Base-by-base conservation (phyloP, 345 rosid genomes). In the Hibiscus tridactylites region DNA sequence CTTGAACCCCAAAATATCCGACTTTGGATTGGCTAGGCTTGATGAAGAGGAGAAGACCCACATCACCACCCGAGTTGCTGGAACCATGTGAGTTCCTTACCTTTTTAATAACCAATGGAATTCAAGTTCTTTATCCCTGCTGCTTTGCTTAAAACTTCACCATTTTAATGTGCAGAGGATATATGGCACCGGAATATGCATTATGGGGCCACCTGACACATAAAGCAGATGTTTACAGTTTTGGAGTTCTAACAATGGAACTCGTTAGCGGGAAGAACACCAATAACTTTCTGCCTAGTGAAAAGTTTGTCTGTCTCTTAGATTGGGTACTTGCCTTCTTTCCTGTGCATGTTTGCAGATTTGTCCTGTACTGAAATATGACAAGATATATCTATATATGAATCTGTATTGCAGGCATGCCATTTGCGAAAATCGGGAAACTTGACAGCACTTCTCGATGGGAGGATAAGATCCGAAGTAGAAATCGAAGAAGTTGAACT, bases 111-210 rank as follows among this genome's bases (percentile, higher is more conserved):
- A 47, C 26, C 9, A 11, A 39, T 12, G 21, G 33, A 53, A 28
- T 17, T 52, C 50, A 6, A 42, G 3, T 5, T 26, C 44, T 49
- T 57, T 17, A 0, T 56, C 7, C 24, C 16, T 19, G 28, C 49
- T 53, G 33, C 50, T 46, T 66, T 44, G 33, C 19, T 4, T 46
- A 44, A 9, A 44, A 26, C 71, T 2, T 35, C 17, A 3, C 58
- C 12, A 56, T 70, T 47, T 46, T 70, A 49, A 60, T 59, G 3
- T 74, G 75, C 79, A 82, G 85, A 64, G 85, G 85, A 64, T 82
- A 88, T 54, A 85, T 88, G 88, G 87, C 92, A 65, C 92, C 90
- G 44, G 88, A 88, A 70, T 88, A 88, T 56, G 92, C 90, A 68
- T 53, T 86, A 13, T 83, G 90, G 90, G 88, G 92, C 61, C 73